These are phyloP conservation scores for Backusella luteola DNA, from an alignment of 192 early-diverging fungal genomes.

Conservation along the genomic window DNA sequence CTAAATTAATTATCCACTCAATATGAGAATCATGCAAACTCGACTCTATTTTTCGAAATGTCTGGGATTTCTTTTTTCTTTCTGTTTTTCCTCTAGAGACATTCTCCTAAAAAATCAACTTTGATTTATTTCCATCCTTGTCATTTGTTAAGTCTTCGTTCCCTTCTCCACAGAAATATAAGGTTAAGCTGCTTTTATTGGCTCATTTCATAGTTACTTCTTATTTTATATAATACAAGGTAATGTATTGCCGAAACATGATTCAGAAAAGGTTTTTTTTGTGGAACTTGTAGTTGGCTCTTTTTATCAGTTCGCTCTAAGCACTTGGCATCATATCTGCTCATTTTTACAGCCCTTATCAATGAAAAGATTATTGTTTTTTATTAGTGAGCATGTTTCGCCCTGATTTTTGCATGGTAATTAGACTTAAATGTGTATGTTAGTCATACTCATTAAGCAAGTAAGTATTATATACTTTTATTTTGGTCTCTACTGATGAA, in stretches of 20 bases:
- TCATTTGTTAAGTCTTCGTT: background rate
- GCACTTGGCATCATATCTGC: background rate
- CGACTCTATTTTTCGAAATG: background rate
- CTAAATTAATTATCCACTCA: background rate
- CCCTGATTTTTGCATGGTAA: background rate
- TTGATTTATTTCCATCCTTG: background rate
- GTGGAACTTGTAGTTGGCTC: background rate
- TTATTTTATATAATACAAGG: background rate
- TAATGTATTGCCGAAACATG: background rate
- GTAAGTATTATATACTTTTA: too few species aligned
- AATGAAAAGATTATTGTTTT: background rate
- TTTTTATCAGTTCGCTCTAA: background rate
- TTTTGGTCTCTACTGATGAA: too few species aligned
- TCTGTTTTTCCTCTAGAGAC: background rate
- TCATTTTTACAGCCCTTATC: background rate
- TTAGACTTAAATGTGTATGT: background rate
- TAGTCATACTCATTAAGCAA: too few species aligned
- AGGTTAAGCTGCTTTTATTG: background rate
- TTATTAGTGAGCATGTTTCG: background rate
- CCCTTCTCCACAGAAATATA: background rate
- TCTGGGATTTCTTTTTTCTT: background rate
- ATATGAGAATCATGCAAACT: background rate
- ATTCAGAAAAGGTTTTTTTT: background rate
- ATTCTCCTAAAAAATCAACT: background rate
- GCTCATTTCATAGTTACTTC: background rate